Conservation (phyloP, 1,284 basidiomycete species). For the Coriolopsis trogii region DNA sequence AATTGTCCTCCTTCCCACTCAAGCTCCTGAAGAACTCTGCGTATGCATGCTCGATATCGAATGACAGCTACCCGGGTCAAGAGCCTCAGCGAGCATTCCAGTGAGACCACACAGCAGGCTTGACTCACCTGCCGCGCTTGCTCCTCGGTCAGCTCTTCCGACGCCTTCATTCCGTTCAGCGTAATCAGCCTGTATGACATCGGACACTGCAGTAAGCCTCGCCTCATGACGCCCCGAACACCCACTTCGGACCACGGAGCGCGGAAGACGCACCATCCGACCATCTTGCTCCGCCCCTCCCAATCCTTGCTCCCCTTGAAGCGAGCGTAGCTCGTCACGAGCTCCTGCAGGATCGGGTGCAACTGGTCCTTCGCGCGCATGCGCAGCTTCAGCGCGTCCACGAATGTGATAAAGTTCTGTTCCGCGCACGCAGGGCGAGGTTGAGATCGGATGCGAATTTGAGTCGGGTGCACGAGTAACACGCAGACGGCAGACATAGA, state of each 20-base stretch:
- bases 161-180: conserved; percentile 95
- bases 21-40: conserved; percentile 93
- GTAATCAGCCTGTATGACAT: conserved; percentile 82
- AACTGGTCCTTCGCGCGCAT: conserved; percentile 96
- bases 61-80: conserved; percentile 68
- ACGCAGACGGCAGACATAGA: conserved; percentile 1
- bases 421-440: background rate
- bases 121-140: conserved; percentile 85
- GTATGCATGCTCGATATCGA: conserved; percentile 97
- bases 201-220: background rate
- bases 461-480: background rate
- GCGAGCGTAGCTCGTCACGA: conserved; percentile 89
- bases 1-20: conserved; percentile 44
- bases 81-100: background rate
- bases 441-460: background rate
- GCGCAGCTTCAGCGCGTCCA: conserved; percentile 95
- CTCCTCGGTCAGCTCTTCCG: conserved; percentile 95
- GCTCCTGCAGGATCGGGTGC: conserved; percentile 92
- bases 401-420: conserved; percentile 96
- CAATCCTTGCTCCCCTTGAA: conserved; percentile 94
- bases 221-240: background rate
- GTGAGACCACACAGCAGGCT: background rate
- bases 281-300: conserved; percentile 92
- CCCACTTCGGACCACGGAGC: background rate
- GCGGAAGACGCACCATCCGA: conserved; percentile 74